A percentile compares a stretch with the other conserved stretches of the same genome.
Evolutionary conservation across 805 yeast species (phyloP).

Genomic region (Schwanniomyces pseudopolymorphus): DNA sequence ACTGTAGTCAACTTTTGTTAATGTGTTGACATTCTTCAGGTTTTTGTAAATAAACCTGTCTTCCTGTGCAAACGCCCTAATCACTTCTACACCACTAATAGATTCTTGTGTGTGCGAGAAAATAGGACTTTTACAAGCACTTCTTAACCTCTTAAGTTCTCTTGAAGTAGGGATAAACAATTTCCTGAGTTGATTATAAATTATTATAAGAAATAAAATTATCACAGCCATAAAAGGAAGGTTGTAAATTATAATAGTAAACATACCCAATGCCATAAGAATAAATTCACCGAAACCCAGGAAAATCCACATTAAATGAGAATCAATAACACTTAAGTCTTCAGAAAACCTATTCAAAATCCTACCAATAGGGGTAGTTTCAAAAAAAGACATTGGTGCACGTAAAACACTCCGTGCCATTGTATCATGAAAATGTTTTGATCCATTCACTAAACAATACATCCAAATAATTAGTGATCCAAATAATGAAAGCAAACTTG

Average conservation of each 20-base stretch:
- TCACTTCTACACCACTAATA: conserved; percentile 36
- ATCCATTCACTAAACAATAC: conserved; percentile 26
- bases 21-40: conserved; percentile 24
- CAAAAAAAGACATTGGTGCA: conserved; percentile 82
- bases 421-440: conserved; percentile 33
- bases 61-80: conserved; percentile 33
- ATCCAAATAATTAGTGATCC: conserved; percentile 31
- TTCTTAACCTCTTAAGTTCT: conserved; percentile 40
- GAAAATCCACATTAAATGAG: conserved; percentile 53
- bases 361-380: conserved; percentile 88
- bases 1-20: conserved; percentile 38
- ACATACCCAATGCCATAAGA: conserved; percentile 57
- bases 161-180: conserved; percentile 38
- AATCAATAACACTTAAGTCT: conserved; percentile 82
- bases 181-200: conserved; percentile 25
- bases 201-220: conserved; percentile 26
- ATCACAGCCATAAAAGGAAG: conserved; percentile 43
- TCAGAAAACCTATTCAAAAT: conserved; percentile 83
- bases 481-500: conserved; percentile 24
- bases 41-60: conserved; percentile 25
- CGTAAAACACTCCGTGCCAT: conserved; percentile 50
- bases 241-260: conserved; percentile 34
- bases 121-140: conserved; percentile 38
- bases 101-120: conserved; percentile 39
- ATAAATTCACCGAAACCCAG: conserved; percentile 59